Percentiles rank a stretch among this genome's conserved stretches.
These are phyloP conservation scores for Aspergillus oerlinghausenensis DNA, from an alignment of 2,329 filamentous ascomycete genomes.

Conservation along the genomic window DNA sequence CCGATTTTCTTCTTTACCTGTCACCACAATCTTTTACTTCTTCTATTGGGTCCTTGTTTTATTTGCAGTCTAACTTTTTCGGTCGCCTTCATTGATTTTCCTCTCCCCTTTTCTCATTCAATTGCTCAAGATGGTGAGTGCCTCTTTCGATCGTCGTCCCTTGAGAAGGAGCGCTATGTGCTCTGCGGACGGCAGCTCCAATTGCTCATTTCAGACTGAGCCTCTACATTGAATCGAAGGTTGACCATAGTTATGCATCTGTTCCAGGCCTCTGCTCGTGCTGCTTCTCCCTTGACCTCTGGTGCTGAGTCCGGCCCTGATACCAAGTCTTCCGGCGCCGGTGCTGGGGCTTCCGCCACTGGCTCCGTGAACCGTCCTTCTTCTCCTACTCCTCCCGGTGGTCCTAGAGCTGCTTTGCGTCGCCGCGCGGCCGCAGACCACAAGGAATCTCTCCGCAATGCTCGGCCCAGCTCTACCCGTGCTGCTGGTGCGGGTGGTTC, in stretches of 20 bases:
- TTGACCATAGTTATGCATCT: slow-evolving; percentile 5
- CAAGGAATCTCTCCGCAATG: slow-evolving; percentile 96
- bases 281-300: slow-evolving; percentile 42
- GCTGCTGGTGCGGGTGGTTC: slow-evolving; percentile 92
- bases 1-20: slow-evolving; percentile 8
- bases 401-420: slow-evolving; percentile 90
- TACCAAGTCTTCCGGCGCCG: slow-evolving; percentile 37
- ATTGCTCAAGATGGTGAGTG: slow-evolving; percentile 23
- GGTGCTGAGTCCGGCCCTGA: slow-evolving; percentile 43
- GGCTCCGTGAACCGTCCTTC: slow-evolving; percentile 70
- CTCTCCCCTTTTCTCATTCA: slow-evolving; percentile 13
- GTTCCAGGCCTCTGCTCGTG: slow-evolving; percentile 35
- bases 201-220: slow-evolving; percentile 4
- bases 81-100: slow-evolving; percentile 16
- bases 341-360: slow-evolving; percentile 54
- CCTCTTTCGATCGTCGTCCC: slow-evolving; percentile 7
- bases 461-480: slow-evolving; percentile 83
- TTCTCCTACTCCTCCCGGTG: slow-evolving; percentile 85
- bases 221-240: slow-evolving; percentile 1
- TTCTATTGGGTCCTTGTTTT: slow-evolving; percentile 10
- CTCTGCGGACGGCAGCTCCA: neutral
- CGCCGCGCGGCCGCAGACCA: slow-evolving; percentile 93
- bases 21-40: slow-evolving; percentile 1
- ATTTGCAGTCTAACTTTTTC: slow-evolving; percentile 14
- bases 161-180: slow-evolving; percentile 1